Evolutionary conservation across 2,329 filamentous ascomycete genomes (phyloP), one percentile per base, ranked within the genome.

Genomic region (Colletotrichum sp.): DNA sequence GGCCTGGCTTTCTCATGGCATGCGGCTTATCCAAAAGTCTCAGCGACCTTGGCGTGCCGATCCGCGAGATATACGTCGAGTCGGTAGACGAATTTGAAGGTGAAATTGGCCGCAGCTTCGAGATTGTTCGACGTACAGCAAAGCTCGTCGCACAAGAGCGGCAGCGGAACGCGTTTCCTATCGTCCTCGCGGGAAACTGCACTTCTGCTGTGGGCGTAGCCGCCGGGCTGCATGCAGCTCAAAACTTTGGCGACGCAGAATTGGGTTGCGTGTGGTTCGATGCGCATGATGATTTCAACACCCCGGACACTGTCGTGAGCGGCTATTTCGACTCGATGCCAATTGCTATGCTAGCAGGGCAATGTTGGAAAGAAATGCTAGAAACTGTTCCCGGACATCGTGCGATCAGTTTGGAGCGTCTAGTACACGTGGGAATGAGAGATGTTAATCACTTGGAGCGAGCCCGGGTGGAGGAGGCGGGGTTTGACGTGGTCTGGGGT

Each of bases 291-390:
- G n/a, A 52, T 52, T 22, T 22, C 44, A 79, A 80, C 52, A 84
- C 83, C 1, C 81, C 79, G 5, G 79, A 81, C 22, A 77, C 67
- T 13, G 52, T 81, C 22, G 34, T 59, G 9, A 81, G 80, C 28
- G 80, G 80, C 4, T 81, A 81, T 68, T 75, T 81, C n/a, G 81
- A 82, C 68, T 81, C 80, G 2, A 81, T 81, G 79, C 68, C 77
- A n/a, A 78, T 81, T 8, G 79, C 80, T 4, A 81, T 82, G 78
- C 71, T 81, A 8, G 79, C 68, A 5, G 80, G 80, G 4, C 64
- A 77, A 44, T 81, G 79, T 36, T 83, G 79, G 79, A 81, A 79
- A 52, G n/a, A 6, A 22, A 48, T 48, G 44, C 15, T 48, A 10
- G 44, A 48, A 6, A 48, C 44, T 12, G n/a, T 48, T 7, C 44